These are phyloP conservation scores for Euphrasia confusa DNA, from an alignment of 257 asterid species.

Conservation along the genomic window DNA sequence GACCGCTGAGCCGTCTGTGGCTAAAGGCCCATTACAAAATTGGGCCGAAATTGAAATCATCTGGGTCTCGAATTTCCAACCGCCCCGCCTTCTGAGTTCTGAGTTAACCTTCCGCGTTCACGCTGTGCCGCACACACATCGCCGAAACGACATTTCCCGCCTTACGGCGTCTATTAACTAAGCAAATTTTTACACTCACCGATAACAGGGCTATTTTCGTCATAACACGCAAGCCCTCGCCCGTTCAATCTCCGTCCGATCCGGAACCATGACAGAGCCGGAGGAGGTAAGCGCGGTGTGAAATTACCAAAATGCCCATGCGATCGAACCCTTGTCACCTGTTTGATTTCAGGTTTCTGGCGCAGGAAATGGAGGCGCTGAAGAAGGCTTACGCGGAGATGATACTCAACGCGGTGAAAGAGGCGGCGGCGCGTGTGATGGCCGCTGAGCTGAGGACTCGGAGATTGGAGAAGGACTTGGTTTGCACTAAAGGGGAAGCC, in stretches of 20 bases:
- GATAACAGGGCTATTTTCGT: neutral
- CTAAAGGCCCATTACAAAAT: neutral
- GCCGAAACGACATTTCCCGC: neutral
- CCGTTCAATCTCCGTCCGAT: neutral
- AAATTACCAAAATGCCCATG: neutral
- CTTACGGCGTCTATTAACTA: conserved; percentile 13
- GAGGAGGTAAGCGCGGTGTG: conserved; percentile 32
- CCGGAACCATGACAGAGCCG: conserved; percentile 31
- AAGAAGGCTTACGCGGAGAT: conserved; percentile 65
- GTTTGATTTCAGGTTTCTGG: conserved; percentile 12
- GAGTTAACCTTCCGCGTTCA: conserved; percentile 17
- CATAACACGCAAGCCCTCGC: neutral
- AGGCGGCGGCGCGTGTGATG: conserved; percentile 79
- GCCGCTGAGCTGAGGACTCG: conserved; percentile 51
- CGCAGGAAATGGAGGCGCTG: conserved; percentile 48
- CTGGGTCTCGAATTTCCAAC: neutral
- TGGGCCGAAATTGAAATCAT: conserved; percentile 9
- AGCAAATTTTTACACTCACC: too few species aligned
- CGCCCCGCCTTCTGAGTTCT: conserved; percentile 23
- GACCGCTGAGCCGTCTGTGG: neutral
- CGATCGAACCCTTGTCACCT: neutral
- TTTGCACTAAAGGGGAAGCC: conserved; percentile 49
- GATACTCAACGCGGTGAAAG: conserved; percentile 64
- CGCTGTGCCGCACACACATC: conserved; percentile 16
- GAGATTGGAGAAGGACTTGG: conserved; percentile 43